Conservation (phyloP, 148 eudicot species). For the Camellia lanceoleosa region DNA sequence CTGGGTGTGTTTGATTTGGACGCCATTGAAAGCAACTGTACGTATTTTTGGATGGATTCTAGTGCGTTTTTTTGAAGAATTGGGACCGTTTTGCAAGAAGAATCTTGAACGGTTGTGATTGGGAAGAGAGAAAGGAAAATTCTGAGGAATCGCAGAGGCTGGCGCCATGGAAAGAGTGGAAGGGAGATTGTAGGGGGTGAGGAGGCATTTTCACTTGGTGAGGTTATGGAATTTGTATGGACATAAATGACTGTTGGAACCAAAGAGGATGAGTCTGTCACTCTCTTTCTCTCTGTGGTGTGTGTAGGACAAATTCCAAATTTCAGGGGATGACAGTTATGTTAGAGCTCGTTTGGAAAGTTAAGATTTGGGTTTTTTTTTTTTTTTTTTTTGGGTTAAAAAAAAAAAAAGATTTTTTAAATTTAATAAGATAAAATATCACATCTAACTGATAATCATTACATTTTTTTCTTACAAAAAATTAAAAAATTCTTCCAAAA, state of each 20-base stretch:
- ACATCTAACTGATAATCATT: too few species aligned
- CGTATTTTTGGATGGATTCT: constrained; percentile 6
- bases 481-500: too few species aligned
- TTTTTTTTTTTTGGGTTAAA: too few species aligned
- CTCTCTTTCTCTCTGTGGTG: neutral
- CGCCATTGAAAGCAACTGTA: constrained; percentile 14
- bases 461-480: too few species aligned
- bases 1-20: constrained; percentile 21
- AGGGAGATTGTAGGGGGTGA: constrained; percentile 10
- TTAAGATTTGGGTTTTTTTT: too few species aligned
- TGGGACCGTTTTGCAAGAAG: neutral
- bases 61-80: neutral
- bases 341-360: too few species aligned
- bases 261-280: neutral
- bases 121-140: constrained; percentile 23
- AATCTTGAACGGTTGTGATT: constrained; percentile 20
- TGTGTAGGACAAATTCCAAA: neutral
- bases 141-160: constrained; percentile 30
- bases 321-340: too few species aligned
- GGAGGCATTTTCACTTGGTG: constrained; percentile 17
- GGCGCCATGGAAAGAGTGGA: constrained; percentile 38
- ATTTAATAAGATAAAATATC: too few species aligned
- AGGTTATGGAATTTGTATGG: constrained; percentile 36
- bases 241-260: constrained; percentile 26
- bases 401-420: too few species aligned